Evolutionary conservation across 257 asterid genomes (phyloP), one percentile per base, ranked within the genome.

Genomic region (Lavandula angustifolia): DNA sequence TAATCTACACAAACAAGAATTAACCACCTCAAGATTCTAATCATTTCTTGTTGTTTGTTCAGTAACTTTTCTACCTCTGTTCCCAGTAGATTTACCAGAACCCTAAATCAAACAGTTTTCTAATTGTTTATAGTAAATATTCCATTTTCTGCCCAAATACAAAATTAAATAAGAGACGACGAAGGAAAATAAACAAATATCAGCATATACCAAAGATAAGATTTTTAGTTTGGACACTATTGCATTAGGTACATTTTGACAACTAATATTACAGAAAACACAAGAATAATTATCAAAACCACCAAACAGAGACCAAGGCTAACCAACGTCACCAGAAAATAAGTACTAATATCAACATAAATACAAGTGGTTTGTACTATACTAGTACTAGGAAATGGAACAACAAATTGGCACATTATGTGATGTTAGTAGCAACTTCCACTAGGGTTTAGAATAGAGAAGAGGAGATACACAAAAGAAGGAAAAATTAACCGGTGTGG

Each of bases 191-290:
- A 43, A 47, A 17, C 16, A 27, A 14, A 41, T 4, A 47, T 22
- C 22, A 41, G 17, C 61, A 49, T 22, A 22, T 18, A 66, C 49
- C 49, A 62, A 42, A 66, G 61, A 55, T 29, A 49, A 3, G 46
- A 76, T 63, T 61, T 59, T 17, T 57, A 37, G 33, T 6, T 53
- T 61, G 55, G 34, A 13, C 50, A 48, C 43, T 3, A 65, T 27
- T 60, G 59, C 47, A 43, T 54, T 27, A 22, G 55, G 49, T 44
- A 48, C 38, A 70, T 62, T 67, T 62, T 52, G 64, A 67, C 38
- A 32, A 71, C 11, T 18, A 22, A 51, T 17, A 52, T 14, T 9
- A 29, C 42, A 49, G 18, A 71, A 58, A 58, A 56, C 29, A 42
- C 27, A 72, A 27, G 66, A 50, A 12, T 38, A 33, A 55, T 62